Percentiles rank a stretch among this genome's conserved stretches.
phyloP scores from a whole-genome alignment of 306 rosid species.

The apple (Malus domestica) region DNA sequence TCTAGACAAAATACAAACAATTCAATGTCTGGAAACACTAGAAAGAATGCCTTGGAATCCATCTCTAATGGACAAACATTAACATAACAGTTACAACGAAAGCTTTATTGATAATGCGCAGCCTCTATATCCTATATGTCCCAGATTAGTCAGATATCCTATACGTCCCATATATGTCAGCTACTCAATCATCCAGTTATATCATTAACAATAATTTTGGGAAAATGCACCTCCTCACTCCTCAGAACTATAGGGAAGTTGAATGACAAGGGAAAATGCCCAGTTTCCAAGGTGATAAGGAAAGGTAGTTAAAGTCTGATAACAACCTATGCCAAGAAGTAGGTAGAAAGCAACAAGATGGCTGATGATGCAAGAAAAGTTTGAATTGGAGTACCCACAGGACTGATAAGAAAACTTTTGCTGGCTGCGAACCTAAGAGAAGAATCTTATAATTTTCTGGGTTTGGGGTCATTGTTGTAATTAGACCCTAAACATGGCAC shows the following conservation, averaged over 20 bases:
- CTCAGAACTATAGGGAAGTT: not conserved
- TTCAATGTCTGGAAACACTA: not conserved
- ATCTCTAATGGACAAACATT: not conserved
- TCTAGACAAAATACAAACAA: not conserved
- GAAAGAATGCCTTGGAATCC: not conserved
- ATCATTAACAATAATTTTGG: too few species aligned
- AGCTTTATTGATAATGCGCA: not conserved
- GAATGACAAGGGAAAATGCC: not conserved
- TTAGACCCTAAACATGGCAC: constrained; percentile 34
- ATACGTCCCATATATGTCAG: not conserved
- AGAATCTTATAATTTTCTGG: constrained; percentile 24
- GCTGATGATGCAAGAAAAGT: not conserved
- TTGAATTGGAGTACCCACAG: not conserved
- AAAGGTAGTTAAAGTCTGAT: not conserved
- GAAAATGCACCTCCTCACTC: too few species aligned
- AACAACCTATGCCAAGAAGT: not conserved
- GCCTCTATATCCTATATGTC: not conserved
- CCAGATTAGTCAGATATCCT: not conserved
- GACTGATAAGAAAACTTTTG: not conserved
- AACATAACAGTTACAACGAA: not conserved
- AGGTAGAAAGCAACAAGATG: not conserved
- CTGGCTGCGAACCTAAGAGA: constrained; percentile 32
- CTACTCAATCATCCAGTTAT: too few species aligned
- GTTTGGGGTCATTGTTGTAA: constrained; percentile 20
- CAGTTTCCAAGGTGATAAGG: not conserved